Evolutionary conservation across 495 filamentous ascomycete genomes (phyloP), one percentile per base, ranked within the genome.

Genomic region (Annulohypoxylon stygium): DNA sequence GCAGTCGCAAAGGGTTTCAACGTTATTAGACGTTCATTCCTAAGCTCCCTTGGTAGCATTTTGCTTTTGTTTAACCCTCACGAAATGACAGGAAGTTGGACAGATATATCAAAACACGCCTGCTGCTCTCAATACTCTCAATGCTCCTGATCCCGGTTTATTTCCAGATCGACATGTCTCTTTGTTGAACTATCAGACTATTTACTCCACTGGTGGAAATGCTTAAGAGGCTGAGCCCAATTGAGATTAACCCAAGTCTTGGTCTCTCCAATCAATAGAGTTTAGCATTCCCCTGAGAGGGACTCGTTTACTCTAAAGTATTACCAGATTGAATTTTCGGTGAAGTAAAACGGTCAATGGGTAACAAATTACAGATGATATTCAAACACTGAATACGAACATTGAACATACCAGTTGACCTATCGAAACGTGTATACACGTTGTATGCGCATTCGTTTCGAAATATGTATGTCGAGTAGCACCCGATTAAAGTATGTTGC

Each of bases 401-500:
- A 54, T 30, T 30, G 30, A 30, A 30, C 30, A 30, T 30, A 6
- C 20, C 20, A 23, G 20, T 23, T 23, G 20, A 23, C 30, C 5
- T 41, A 65, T 57, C 60, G 26, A 55, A 69, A 65, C 26, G 36
- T 64, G 67, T 66, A 63, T 53, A 16, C 62, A 70, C 58, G 58
- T 60, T 14, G 51, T 67, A 69, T 68, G 60, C 73, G 41, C 36
- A 18, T 41, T 47, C 30, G 73, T 75, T 75, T 75, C 73, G 68
- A 69, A 65, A 61, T 75, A 68, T 75, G 73, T 65, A 64, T 65
- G 64, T 65, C 36, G 34, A 48, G 53, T 62, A 45, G 30, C 33
- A 67, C 41, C 16, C 18, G 11, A 45, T 57, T 37, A 37, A 60
- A 12, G 36, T 60, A 45, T n/a, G 58, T 70, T 70, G 36, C 57